phyloP scores from a whole-genome alignment of 1,284 basidiomycete species.

The Mycena sp. region DNA sequence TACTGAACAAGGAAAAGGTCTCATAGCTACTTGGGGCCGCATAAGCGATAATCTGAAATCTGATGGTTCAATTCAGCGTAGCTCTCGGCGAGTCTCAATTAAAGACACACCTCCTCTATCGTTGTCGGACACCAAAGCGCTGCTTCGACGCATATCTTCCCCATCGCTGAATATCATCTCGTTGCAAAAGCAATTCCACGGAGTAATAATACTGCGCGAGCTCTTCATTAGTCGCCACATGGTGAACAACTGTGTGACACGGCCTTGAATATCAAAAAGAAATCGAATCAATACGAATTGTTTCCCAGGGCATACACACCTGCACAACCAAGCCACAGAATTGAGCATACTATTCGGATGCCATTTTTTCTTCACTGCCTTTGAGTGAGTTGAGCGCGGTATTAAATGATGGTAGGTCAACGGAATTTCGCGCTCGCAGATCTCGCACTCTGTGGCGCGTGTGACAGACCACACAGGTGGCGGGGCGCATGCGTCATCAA shows the following conservation, averaged over 20 bases:
- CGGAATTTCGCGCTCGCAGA: conserved; percentile 61
- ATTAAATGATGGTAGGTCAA: conserved; percentile 70
- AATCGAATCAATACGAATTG: too few species aligned
- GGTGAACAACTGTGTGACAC: conserved; percentile 63
- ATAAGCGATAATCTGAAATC: too few species aligned
- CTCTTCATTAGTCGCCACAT: conserved; percentile 57
- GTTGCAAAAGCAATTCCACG: conserved; percentile 54
- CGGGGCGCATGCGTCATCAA: conserved; percentile 52
- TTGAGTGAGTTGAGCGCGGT: conserved; percentile 59
- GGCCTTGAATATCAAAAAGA: conserved; percentile 37
- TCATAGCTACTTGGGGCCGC: too few species aligned
- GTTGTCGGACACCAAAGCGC: conserved; percentile 47
- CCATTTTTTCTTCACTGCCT: conserved; percentile 63
- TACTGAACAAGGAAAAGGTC: too few species aligned
- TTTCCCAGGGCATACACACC: conserved; percentile 41
- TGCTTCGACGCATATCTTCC: conserved; percentile 46
- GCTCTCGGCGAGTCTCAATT: too few species aligned
- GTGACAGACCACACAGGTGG: conserved; percentile 62
- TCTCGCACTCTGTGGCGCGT: conserved; percentile 61
- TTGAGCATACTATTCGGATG: conserved; percentile 60
- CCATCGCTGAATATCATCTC: conserved; percentile 66
- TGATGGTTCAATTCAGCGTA: too few species aligned
- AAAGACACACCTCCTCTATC: conserved; percentile 17
- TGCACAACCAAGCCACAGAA: conserved; percentile 67
- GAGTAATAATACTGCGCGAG: conserved; percentile 60